Evolutionary conservation across 2,329 filamentous ascomycete genomes (phyloP), one percentile per base, ranked within the genome.

Genomic region (Dothiorella sarmentorum): DNA sequence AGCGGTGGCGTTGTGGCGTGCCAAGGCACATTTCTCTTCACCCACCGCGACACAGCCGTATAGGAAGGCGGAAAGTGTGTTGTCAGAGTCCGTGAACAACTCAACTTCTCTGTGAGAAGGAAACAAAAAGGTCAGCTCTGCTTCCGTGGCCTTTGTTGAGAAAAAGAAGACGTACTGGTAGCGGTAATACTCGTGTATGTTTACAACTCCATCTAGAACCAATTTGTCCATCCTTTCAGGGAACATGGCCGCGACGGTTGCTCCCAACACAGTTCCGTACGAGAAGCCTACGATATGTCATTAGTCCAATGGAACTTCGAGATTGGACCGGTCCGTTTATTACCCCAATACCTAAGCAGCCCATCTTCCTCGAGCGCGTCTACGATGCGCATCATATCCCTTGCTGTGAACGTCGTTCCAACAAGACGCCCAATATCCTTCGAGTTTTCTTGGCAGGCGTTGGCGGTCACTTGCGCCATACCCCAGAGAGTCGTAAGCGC

Each of bases 121-220:
- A n/a, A 18, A 33, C 2, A 11, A 11, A 18, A 17, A 6, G 20
- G n/a, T 55, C 10, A 55, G 51, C n/a, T n/a, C n/a, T n/a, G n/a
- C n/a, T n/a, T 42, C 17, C 13, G 13, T 18, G 3, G 0, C 9
- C 2, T 2, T 17, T 11, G 15, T 18, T 4, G 20, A 15, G 6
- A 7, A 4, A 3, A 9, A 11, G 17, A 2, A 4, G 17, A 66
- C 59, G 2, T 67, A 67, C 26, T 66, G 47, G 59, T 22, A 56
- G n/a, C 65, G 67, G 51, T 82, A 81, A 35, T 79, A 76, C 63
- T 84, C 82, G 27, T 71, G 68, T 3, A 69, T 63, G 44, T 78
- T 71, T 1, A 73, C 63, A 9, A 76, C 71, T 13, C 74, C 74
- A 53, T 79, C 77, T 24, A 79, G 63, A 11, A 79, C 67, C 62